These are phyloP conservation scores for Ascochyta pisi DNA, from an alignment of 2,329 filamentous ascomycete species.

Conservation along the genomic window DNA sequence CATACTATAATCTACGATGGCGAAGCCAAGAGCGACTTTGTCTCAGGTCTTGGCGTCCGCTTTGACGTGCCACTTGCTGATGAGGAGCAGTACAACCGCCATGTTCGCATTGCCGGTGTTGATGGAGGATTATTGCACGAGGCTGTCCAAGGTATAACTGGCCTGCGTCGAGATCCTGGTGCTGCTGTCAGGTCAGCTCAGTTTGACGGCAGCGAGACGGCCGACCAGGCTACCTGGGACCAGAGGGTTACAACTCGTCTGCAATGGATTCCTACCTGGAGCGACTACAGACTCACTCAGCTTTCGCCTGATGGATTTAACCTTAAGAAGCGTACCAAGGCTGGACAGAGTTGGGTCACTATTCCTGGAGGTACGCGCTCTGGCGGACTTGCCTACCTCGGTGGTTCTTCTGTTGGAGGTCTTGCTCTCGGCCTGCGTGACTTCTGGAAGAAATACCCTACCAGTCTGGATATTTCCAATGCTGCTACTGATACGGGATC, in stretches of 20 bases:
- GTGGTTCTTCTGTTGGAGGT: conserved; percentile 63
- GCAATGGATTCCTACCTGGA: conserved; percentile 66
- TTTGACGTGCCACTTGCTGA: conserved; percentile 62
- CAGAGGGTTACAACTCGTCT: conserved; percentile 55
- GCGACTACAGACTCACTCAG: conserved; percentile 64
- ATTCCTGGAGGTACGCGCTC: conserved; percentile 64
- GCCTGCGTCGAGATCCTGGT: conserved; percentile 64
- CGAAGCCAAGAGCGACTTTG: conserved; percentile 58
- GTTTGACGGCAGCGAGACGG: conserved; percentile 55
- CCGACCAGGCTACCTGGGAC: conserved; percentile 57
- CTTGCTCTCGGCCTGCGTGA: conserved; percentile 65
- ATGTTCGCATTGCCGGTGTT: conserved; percentile 63
- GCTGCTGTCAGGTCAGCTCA: conserved; percentile 58
- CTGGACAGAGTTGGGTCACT: conserved; percentile 64
- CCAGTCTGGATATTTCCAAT: conserved; percentile 62
- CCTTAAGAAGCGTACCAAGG: conserved; percentile 65
- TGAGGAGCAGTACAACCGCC: conserved; percentile 64
- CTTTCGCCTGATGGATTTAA: conserved; percentile 67
- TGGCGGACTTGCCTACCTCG: conserved; percentile 65
- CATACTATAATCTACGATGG: conserved; percentile 66
- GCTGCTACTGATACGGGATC: conserved; percentile 58
- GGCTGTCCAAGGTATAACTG: conserved; percentile 66
- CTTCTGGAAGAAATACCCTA: conserved; percentile 70
- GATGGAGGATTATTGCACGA: conserved; percentile 64
- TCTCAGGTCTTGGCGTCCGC: conserved; percentile 61